Base-by-base conservation (phyloP, 2,329 filamentous ascomycete species). In the Verticillium zaregamsianum region DNA sequence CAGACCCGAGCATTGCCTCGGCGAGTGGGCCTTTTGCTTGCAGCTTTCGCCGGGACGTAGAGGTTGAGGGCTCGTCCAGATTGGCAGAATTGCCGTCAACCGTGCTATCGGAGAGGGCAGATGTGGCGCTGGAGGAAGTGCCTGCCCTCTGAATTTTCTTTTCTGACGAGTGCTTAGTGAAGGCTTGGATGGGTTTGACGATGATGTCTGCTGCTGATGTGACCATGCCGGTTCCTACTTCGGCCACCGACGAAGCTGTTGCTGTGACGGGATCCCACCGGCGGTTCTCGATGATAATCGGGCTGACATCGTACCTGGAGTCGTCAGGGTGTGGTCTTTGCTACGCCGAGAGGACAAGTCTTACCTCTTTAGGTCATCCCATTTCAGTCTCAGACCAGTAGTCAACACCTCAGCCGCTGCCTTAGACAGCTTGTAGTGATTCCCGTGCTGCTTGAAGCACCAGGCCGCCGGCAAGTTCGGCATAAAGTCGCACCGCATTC, bases 191-290 rank as follows among this genome's bases (percentile, higher is more conserved):
- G 0, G 64, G 64, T 32, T 61, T 63, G 37, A 63, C 45, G 14
- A 63, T 23, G n/a, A 65, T 64, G n/a, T 63, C 60, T 12, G 62
- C 59, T 31, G 63, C 55, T 1, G 62, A 64, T 12, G 59, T 55
- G 15, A 60, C 33, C 61, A 66, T 59, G 49, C 64, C 63, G 9
- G 64, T 65, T 15, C 58, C 61, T 45, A 59, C 55, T 11, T 65
- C 56, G 5, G 65, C 60, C 3, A 35, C 33, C 33, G 33, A 35
- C 33, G 69, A 70, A 5, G 64, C 61, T 8, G 61, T 60, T 20
- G 64, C 70, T 1, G 70, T 68, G 2, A 72, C 32, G 2, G 70
- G 71, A 59, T 72, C 71, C 69, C 69, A 76, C 11, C 74, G 68
- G 4, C 62, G 62, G 57, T n/a, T 35, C 68, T 71, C n/a, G 66